phyloP scores from a whole-genome alignment of 176 grass and related monocot genomes.

The Avena atlantica region DNA sequence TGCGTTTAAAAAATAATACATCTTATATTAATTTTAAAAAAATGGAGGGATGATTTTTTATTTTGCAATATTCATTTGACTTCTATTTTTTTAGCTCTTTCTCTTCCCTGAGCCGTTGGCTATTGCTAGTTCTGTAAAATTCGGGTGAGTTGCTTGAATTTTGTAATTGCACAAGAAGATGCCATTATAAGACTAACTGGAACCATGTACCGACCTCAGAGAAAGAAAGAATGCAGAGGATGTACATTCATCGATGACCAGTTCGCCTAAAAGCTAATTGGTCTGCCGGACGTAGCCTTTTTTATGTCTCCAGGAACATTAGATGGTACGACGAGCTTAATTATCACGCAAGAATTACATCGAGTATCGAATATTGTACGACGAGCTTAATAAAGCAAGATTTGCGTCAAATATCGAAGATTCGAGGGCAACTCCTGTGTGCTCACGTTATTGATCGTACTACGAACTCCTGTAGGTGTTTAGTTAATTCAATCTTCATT shows the following conservation, averaged over 20 bases:
- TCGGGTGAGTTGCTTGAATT: too few relatives aligned
- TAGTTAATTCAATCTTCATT: slow-evolving; percentile 6
- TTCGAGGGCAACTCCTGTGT: slow-evolving; percentile 3
- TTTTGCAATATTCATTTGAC: too few relatives aligned
- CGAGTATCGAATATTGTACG: not conserved
- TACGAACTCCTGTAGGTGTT: slow-evolving; percentile 21
- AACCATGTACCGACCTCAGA: too few relatives aligned
- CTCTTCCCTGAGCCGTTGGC: too few relatives aligned
- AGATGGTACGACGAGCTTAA: not conserved
- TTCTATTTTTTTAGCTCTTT: too few relatives aligned
- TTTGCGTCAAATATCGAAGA: not conserved
- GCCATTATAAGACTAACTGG: too few relatives aligned
- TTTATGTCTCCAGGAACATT: not conserved
- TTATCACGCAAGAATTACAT: not conserved
- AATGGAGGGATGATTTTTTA: too few relatives aligned
- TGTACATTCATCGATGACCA: not conserved
- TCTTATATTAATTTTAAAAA: too few relatives aligned
- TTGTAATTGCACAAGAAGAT: too few relatives aligned
- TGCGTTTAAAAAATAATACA: too few relatives aligned
- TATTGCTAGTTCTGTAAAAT: too few relatives aligned
- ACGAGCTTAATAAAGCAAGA: not conserved
- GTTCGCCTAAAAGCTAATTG: not conserved
- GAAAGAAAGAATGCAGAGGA: too few relatives aligned
- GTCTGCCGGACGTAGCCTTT: not conserved
- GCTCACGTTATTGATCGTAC: slow-evolving; percentile 4